A percentile compares a stretch with the other conserved stretches of the same genome.
phyloP scores from a whole-genome alignment of 2,329 filamentous ascomycete genomes.

The Sporothrix schenckii region DNA sequence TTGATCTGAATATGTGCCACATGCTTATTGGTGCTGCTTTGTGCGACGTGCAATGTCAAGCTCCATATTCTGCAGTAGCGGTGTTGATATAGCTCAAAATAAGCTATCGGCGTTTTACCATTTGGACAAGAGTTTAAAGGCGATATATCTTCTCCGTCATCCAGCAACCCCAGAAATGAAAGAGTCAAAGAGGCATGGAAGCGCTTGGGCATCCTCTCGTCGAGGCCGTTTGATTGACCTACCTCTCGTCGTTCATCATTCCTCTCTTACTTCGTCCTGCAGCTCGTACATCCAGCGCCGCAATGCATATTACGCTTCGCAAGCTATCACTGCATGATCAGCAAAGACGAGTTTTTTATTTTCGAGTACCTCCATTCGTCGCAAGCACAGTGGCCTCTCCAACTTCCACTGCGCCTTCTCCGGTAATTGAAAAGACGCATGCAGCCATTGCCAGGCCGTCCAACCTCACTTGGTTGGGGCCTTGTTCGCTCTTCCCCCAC shows the following conservation, averaged over 20 bases:
- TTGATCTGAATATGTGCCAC: background rate
- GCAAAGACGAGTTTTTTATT: background rate
- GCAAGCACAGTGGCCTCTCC: background rate
- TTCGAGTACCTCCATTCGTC: background rate
- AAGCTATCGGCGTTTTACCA: too few species aligned
- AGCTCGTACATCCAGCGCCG: background rate
- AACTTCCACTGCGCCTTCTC: background rate
- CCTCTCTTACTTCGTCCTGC: constrained; percentile 2
- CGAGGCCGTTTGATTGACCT: background rate
- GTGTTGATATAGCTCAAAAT: too few species aligned
- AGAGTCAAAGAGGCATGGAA: background rate
- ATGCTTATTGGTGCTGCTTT: background rate
- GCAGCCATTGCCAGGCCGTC: background rate
- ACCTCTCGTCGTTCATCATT: background rate
- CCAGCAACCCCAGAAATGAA: background rate
- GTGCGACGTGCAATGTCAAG: background rate
- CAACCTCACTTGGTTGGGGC: background rate
- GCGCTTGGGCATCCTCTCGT: background rate
- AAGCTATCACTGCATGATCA: background rate
- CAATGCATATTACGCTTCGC: background rate
- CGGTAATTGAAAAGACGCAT: background rate
- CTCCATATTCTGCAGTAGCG: constrained; percentile 2
- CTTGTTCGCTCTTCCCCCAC: constrained; percentile 15
- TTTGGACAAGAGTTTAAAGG: background rate
- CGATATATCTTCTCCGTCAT: background rate